These are phyloP conservation scores for Phytophthora sp. DNA, from an alignment of 352 stramenopile genomes.

Conservation along the genomic window DNA sequence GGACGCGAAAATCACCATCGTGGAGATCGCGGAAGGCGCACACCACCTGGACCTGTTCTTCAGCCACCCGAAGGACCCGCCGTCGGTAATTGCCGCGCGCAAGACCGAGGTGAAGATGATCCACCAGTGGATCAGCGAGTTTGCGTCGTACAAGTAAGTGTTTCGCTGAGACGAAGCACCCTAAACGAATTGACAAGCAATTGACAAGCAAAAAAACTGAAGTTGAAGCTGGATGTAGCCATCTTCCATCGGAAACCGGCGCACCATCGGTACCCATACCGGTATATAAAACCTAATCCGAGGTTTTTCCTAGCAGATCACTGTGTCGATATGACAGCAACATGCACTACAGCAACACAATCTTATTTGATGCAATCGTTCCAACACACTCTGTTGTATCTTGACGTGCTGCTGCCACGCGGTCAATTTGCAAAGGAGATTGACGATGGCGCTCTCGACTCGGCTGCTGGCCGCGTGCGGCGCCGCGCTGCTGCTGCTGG, in stretches of 20 bases:
- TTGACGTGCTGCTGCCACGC: slow-evolving; percentile 21
- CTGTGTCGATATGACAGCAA: background rate
- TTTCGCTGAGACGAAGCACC: background rate
- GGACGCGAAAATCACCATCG: slow-evolving; percentile 63
- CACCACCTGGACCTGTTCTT: slow-evolving; percentile 96
- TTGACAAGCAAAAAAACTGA: background rate
- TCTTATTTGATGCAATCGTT: slow-evolving; percentile 3
- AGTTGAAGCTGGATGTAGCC: slow-evolving; percentile 23
- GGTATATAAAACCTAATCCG: background rate
- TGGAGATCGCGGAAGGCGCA: slow-evolving; percentile 79
- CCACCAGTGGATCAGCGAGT: slow-evolving; percentile 84
- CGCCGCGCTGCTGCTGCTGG: slow-evolving; percentile 34
- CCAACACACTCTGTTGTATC: slow-evolving; percentile 5
- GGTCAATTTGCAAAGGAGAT: slow-evolving; percentile 35
- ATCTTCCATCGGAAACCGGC: background rate
- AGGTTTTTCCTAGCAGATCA: slow-evolving; percentile 9
- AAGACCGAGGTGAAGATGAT: slow-evolving; percentile 84
- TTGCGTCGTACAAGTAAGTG: slow-evolving; percentile 41
- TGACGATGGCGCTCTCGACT: slow-evolving; percentile 29
- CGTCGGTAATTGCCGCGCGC: slow-evolving; percentile 74
- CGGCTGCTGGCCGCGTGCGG: slow-evolving; percentile 29
- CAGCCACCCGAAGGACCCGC: slow-evolving; percentile 84
- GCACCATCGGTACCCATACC: too few relatives aligned
- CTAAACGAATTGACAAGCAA: too few relatives aligned
- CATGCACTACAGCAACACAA: background rate